Base-by-base conservation (phyloP, 148 eudicot genomes). In the Limonium bicolor region DNA sequence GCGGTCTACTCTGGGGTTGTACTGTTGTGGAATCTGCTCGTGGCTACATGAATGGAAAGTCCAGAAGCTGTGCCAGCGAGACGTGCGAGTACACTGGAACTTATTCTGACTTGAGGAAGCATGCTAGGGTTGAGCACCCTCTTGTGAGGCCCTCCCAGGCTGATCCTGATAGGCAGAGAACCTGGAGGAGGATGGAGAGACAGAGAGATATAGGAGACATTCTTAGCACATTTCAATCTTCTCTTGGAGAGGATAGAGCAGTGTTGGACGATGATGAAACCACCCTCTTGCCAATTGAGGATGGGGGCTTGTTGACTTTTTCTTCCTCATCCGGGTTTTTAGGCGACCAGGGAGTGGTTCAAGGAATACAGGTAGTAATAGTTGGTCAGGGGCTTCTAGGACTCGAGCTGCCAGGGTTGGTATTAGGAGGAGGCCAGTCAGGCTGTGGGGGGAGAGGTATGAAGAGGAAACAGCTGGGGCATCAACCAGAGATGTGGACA, bases 131-230 rank as follows among this genome's bases (percentile, higher is more conserved):
- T 20, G 72, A 64, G 7, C 99, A 90, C 32, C 93, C 99, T 12
- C 66, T 53, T 59, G 82, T 68, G 18, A 39, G 99, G 37, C 99
- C 99, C 28, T 64, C 81, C 0, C 82, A 70, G 36, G 95, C 76
- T 12, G 87, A 80, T 43, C 95, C 95, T 1, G 78, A 75, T 46
- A 73, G 99, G 63, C 76, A 78, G 48, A 61, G 66, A 1, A 64
- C 54, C 53, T 90, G 99, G 99, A 75, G 84, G 67, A 65, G 86
- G 46, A 56, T 90, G 25, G 99, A 90, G 59, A 61, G 79, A 51
- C 85, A 73, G 55, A 73, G 93, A 58, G 88, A 90, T 51, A 51
- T 80, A 0, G 93, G 82, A 9, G 99, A 90, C 32, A 65, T 83
- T 48, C 66, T 88, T 37, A 83, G 94, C 50, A 70, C 84, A 4